phyloP scores from a whole-genome alignment of 805 yeast genomes.

The Saccharomycopsis javanensis region DNA sequence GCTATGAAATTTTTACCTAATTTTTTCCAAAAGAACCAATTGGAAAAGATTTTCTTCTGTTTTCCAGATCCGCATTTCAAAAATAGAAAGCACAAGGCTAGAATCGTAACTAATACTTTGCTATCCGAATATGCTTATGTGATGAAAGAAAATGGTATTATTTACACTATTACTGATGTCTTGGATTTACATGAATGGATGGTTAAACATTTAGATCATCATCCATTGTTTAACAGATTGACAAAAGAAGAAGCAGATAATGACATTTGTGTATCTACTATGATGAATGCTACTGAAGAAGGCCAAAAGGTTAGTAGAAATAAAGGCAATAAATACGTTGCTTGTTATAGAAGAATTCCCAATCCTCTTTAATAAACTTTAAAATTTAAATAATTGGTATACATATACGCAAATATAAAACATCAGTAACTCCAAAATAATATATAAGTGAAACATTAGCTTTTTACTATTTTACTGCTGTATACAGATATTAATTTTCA shows the following conservation, averaged over 20 bases:
- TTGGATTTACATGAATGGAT: slow-evolving; percentile 91
- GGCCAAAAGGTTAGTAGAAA: slow-evolving; percentile 94
- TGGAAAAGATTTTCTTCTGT: slow-evolving; percentile 90
- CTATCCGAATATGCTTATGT: slow-evolving; percentile 89
- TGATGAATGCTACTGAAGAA: slow-evolving; percentile 93
- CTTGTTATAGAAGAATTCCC: slow-evolving; percentile 73
- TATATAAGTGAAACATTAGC: background rate
- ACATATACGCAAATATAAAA: slow-evolving; percentile 6
- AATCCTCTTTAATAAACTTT: slow-evolving; percentile 33
- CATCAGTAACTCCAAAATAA: slow-evolving; percentile 13
- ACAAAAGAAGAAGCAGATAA: slow-evolving; percentile 65
- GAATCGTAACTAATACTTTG: slow-evolving; percentile 85
- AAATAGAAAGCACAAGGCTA: slow-evolving; percentile 93
- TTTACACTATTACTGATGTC: slow-evolving; percentile 95
- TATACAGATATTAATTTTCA: background rate
- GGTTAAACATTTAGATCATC: slow-evolving; percentile 84
- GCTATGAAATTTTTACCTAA: slow-evolving; percentile 97
- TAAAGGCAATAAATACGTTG: slow-evolving; percentile 76
- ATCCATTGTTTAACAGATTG: slow-evolving; percentile 82
- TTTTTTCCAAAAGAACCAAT: slow-evolving; percentile 74
- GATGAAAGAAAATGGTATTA: slow-evolving; percentile 72
- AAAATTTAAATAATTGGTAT: background rate
- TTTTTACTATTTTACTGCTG: background rate
- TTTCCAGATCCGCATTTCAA: slow-evolving; percentile 99
- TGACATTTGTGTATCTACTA: slow-evolving; percentile 76